A percentile compares a stretch with the other conserved stretches of the same genome.
phyloP scores from a whole-genome alignment of 495 filamentous ascomycete genomes.

The Bryoglossum gracile region DNA sequence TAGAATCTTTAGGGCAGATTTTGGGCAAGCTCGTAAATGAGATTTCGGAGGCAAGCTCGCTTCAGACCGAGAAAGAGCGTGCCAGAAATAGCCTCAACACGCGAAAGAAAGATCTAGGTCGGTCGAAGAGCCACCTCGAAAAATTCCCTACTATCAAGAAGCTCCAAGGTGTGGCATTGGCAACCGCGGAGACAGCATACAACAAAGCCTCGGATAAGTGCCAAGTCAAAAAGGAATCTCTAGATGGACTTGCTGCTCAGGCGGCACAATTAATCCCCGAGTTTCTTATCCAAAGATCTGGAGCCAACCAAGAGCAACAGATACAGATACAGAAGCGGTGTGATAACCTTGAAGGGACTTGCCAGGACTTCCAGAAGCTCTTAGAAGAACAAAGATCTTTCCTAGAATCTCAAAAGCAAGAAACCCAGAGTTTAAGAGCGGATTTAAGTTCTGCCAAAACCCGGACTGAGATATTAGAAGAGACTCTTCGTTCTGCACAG shows the following conservation, averaged over 20 bases:
- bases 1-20: background rate
- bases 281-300: background rate
- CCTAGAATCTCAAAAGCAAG: slow-evolving; percentile 1
- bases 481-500: background rate
- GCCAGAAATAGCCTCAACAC: slow-evolving; percentile 4
- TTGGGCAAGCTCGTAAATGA: background rate
- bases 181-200: background rate
- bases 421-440: background rate
- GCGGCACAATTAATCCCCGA: background rate
- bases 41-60: too few relatives aligned
- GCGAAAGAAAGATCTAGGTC: slow-evolving; percentile 5
- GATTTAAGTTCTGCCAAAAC: background rate
- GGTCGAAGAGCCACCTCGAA: slow-evolving; percentile 6
- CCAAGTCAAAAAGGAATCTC: background rate
- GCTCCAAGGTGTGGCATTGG: background rate
- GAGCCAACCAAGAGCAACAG: background rate
- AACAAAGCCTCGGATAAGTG: background rate
- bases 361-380: background rate
- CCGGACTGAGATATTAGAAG: background rate
- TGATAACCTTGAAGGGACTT: background rate
- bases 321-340: background rate
- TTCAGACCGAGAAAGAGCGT: background rate
- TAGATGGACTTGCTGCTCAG: background rate
- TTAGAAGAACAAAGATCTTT: background rate
- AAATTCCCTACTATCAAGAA: slow-evolving; percentile 12